Evolutionary conservation across 257 asterid genomes (phyloP), one percentile per base, ranked within the genome.

Genomic region (Euphrasia confusa): DNA sequence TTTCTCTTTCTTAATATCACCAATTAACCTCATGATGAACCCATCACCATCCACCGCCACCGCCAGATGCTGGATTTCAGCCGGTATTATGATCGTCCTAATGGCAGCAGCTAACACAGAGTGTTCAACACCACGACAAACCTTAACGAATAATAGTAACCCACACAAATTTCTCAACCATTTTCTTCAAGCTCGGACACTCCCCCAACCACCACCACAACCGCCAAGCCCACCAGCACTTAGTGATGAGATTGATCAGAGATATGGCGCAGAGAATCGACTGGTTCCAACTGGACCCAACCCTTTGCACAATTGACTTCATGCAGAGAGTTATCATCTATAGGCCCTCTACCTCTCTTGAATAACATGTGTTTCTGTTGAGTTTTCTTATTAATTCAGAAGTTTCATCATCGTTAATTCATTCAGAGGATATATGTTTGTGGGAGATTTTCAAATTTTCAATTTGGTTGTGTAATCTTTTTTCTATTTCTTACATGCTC

Each of bases 241-340:
- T 3, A 28, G 45, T 45, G 52, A 13, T 11, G 77, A 74, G 67
- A 74, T 78, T 54, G 80, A 74, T 61, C 75, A 73, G 3, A 74
- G 77, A 68, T 78, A 71, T n/a, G 75, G 83, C 0, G 47, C 71
- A 4, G 77, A 78, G 73, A 74, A 68, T 52, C 74, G 80, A 58
- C 71, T 68, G 10, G 83, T 74, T 44, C 83, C 83, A 10, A 61
- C 69, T 24, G 83, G 83, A 30, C 83, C 83, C 12, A 78, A 78
- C 49, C 80, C 80, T 21, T 49, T 74, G 65, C 83, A 78, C 62
- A 74, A 78, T 54, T 74, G 69, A 73, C 58, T n/a, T 45, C 56
- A 28, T 52, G 56, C 40, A 65, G 49, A 60, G 17, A 11, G 56
- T 6, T n/a, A 27, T 30, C 6, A 26, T 52, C 53, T 11, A 39